Evolutionary conservation across 768 basidiomycete species (phyloP), one percentile per base, ranked within the genome.

Genomic region (Daedaleopsis nitida): DNA sequence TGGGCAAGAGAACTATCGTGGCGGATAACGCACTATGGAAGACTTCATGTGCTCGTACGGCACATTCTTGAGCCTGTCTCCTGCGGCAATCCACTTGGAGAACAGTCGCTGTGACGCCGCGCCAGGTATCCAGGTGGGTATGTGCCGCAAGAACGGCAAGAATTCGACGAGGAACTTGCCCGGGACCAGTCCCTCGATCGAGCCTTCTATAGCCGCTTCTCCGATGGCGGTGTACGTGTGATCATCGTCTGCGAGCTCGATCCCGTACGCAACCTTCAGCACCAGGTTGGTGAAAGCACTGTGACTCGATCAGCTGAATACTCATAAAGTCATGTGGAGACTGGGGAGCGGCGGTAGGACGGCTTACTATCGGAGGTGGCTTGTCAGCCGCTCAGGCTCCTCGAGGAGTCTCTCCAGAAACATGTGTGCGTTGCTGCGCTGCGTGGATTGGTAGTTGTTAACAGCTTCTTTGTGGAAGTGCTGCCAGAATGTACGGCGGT

Each of bases 241-340:
- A 16, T 66, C 43, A 13, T 66, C 54, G 23, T 62, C 65, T 16
- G 60, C 63, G 10, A 59, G 68, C 8, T 64, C 60, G 57, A 69
- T 70, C 6, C 73, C 74, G 59, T 73, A 73, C 14, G 59, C 64
- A 14, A 75, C 59, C 23, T 61, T 54, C 42, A 75, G 58, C 43
- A 70, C 65, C 16, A 19, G 9, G 13, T 37, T 42, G 4, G 37
- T 35, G 32, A 38, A 34, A 7, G 24, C 19, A 21, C 58, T 57
- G 27, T 42, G 11, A 3, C 39, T 42, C 39, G 10, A 13, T 32
- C 27, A 42, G 39, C 11, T 42, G 13, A 42, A 17, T 17, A 11
- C 39, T 17, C 39, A 32, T 32, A 32, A 7, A 32, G 7, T 3
- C 7, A 32, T 32, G 27, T 32, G 27, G 27, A 3, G 27, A 7